These are phyloP conservation scores for Benincasa hispida DNA, from an alignment of 306 rosid genomes.

Conservation along the genomic window DNA sequence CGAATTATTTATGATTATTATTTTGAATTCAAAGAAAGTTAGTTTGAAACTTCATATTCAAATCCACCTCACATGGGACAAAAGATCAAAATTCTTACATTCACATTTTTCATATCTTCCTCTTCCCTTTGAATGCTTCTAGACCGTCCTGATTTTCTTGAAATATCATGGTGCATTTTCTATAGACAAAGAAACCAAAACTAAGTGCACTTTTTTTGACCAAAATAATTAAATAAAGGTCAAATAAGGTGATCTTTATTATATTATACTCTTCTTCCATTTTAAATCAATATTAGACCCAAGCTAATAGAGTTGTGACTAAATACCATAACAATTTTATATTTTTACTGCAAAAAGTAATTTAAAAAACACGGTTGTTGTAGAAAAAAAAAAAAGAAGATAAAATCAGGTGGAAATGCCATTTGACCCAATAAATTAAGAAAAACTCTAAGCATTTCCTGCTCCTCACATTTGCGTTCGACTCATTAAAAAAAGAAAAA, in stretches of 20 bases:
- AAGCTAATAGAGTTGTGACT: not conserved
- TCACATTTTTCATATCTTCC: not conserved
- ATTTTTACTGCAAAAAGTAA: no score
- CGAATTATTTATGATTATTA: no score
- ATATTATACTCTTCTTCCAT: not conserved
- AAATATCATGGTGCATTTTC: not conserved
- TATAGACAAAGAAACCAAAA: not conserved
- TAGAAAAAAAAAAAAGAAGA: no score
- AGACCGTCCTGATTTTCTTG: not conserved
- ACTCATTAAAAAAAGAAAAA: no score
- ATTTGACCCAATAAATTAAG: no score
- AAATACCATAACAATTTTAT: no score
- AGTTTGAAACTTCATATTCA: not conserved
- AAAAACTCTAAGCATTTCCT: no score
- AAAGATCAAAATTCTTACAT: not conserved
- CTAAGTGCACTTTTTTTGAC: not conserved
- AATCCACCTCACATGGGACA: not conserved
- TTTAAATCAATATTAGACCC: not conserved
- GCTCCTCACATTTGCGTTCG: no score
- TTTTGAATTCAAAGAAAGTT: no score
- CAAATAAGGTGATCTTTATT: not conserved
- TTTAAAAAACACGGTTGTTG: no score
- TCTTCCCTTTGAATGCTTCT: not conserved
- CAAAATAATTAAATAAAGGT: not conserved
- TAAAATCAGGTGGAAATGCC: no score